Conservation (phyloP, 495 filamentous ascomycete species). For the Ramalina intermedia region DNA sequence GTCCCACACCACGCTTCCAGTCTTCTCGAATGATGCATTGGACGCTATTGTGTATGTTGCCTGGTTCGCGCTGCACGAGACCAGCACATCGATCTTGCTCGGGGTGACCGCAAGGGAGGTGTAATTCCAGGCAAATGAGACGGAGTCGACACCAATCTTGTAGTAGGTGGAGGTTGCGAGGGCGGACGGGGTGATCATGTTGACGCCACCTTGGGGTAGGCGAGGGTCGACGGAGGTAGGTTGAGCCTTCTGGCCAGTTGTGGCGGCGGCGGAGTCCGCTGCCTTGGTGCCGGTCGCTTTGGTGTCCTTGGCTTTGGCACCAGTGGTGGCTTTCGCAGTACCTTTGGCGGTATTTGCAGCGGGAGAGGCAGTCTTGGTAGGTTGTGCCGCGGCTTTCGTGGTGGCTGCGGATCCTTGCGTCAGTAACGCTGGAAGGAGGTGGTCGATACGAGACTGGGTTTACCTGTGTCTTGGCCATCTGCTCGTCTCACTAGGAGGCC, state of each 20-base stretch:
- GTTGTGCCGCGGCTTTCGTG: neutral
- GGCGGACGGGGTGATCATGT: conserved; percentile 62
- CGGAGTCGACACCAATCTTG: conserved; percentile 62
- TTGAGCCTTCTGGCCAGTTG: conserved; percentile 6
- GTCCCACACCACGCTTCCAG: conserved; percentile 60
- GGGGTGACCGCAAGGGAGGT: conserved; percentile 71
- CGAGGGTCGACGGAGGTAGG: conserved; percentile 37
- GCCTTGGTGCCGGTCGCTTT: neutral
- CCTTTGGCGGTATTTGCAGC: conserved; percentile 10
- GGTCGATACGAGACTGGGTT: neutral
- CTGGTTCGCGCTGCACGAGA: conserved; percentile 55
- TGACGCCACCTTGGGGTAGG: conserved; percentile 55
- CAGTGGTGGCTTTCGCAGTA: conserved; percentile 7
- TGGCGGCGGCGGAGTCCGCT: neutral
- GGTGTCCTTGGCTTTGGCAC: conserved; percentile 5
- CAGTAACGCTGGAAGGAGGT: neutral
- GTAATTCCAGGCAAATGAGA: conserved; percentile 93
- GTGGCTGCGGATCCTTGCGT: neutral
- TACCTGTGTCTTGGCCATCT: conserved; percentile 13
- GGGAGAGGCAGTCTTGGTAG: conserved; percentile 1
- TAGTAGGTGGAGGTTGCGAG: conserved; percentile 54
- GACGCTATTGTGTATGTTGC: conserved; percentile 50
- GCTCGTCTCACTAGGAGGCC: conserved; percentile 15
- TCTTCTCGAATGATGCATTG: conserved; percentile 46
- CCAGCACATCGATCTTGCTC: conserved; percentile 64